These are phyloP conservation scores for Podospora conica DNA, from an alignment of 495 filamentous ascomycete genomes.

Conservation along the genomic window DNA sequence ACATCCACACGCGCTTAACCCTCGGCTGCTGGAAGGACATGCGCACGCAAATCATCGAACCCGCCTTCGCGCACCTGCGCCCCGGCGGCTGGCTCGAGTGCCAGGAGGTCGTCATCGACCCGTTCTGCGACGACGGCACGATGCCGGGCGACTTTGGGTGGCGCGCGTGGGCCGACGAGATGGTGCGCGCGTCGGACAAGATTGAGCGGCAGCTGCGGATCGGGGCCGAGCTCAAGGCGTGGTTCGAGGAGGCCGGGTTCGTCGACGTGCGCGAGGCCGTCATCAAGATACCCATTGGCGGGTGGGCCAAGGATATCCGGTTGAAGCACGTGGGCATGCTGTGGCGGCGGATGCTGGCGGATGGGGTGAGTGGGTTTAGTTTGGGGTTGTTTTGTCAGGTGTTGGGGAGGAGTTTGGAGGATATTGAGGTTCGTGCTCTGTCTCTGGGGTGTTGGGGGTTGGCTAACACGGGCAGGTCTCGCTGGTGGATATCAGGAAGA, in stretches of 20 bases:
- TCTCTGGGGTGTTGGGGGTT: neutral
- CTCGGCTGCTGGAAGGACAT: constrained; percentile 43
- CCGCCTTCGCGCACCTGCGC: constrained; percentile 44
- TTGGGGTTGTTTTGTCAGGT: constrained; percentile 21
- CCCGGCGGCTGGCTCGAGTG: constrained; percentile 63
- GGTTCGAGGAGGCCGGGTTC: constrained; percentile 57
- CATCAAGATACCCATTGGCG: constrained; percentile 53
- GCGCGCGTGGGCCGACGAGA: constrained; percentile 47
- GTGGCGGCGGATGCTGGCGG: constrained; percentile 30
- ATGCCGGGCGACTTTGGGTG: constrained; percentile 40
- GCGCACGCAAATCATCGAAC: constrained; percentile 31
- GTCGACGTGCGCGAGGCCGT: constrained; percentile 53
- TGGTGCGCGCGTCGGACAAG: constrained; percentile 41
- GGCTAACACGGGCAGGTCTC: constrained; percentile 38
- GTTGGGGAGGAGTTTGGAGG: constrained; percentile 37
- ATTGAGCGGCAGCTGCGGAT: constrained; percentile 48
- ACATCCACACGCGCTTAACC: constrained; percentile 46
- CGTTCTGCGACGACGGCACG: constrained; percentile 55
- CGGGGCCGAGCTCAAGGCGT: constrained; percentile 46
- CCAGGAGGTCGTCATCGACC: constrained; percentile 54
- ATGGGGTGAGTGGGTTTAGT: constrained; percentile 30
- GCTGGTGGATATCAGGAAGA: constrained; percentile 52
- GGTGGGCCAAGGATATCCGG: constrained; percentile 36
- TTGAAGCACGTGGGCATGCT: constrained; percentile 29
- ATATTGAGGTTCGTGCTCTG: constrained; percentile 34